Conservation (phyloP, 2,329 filamentous ascomycete genomes). For the Colletotrichum sidae region DNA sequence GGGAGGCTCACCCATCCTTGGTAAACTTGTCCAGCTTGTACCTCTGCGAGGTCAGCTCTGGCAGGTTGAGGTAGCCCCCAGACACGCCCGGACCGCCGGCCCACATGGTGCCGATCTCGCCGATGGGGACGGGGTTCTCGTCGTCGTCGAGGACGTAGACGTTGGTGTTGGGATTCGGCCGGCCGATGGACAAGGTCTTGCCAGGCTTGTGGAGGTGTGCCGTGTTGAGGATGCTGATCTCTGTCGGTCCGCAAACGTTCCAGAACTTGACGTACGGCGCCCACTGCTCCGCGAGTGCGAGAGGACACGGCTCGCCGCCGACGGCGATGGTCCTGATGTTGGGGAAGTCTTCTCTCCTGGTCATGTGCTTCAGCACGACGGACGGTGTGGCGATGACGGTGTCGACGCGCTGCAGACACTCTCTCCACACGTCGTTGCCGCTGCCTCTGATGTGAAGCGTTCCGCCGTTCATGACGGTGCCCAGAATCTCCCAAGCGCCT, state of each 20-base stretch:
- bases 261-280: slow-evolving; percentile 59
- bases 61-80: slow-evolving; percentile 66
- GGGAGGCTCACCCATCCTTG: slow-evolving; percentile 58
- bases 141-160: slow-evolving; percentile 64
- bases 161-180: slow-evolving; percentile 66
- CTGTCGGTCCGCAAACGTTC: slow-evolving; percentile 71
- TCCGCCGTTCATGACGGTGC: slow-evolving; percentile 41
- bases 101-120: slow-evolving; percentile 66
- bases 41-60: slow-evolving; percentile 60
- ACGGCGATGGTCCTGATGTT: slow-evolving; percentile 37
- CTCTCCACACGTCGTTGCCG: slow-evolving; percentile 37
- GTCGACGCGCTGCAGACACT: slow-evolving; percentile 38
- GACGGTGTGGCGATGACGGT: slow-evolving; percentile 39
- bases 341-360: slow-evolving; percentile 33
- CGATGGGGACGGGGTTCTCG: slow-evolving; percentile 56
- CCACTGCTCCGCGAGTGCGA: slow-evolving; percentile 66
- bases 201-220: slow-evolving; percentile 46
- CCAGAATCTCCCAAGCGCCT: slow-evolving; percentile 72
- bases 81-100: slow-evolving; percentile 67
- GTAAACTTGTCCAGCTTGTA: slow-evolving; percentile 64
- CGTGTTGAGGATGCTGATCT: slow-evolving; percentile 70
- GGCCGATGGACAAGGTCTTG: slow-evolving; percentile 62
- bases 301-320: slow-evolving; percentile 37
- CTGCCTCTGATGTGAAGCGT: slow-evolving; percentile 39
- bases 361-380: slow-evolving; percentile 39